Evolutionary conservation across 495 filamentous ascomycete species (phyloP), one percentile per base, ranked within the genome.

Genomic region (Tuber aestivum): DNA sequence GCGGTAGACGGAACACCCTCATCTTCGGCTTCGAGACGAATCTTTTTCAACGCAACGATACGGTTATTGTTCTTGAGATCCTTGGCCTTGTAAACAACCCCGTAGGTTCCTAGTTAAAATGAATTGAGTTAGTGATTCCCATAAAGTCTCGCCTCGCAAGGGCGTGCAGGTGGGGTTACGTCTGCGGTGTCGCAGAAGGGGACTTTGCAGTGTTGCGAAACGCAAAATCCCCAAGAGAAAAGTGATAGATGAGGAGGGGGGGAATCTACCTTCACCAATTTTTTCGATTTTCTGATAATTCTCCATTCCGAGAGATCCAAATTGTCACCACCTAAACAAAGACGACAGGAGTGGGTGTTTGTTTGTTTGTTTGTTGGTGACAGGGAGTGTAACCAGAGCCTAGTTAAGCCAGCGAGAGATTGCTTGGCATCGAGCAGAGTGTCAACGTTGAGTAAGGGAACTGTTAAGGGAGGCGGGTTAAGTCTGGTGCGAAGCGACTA

Each of bases 271-370:
- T 89, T 99, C 95, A 81, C 95, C 95, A 85, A 99, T 96, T 87
- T 99, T 99, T 87, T 99, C 95, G 75, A 99, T 92, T 86, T 97
- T 97, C 87, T 98, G 94, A 85, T 99, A 99, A 84, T 97, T 97
- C 84, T 99, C 95, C 95, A 99, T 99, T n/a, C 73, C 75, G 27
- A 35, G 3, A 65, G 16, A 35, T 65, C 32, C 56, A 65, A 20
- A 65, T 35, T 35, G 27, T 65, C 32, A 35, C 56, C 20, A n/a
- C 56, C 56, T 61, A 16, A 61, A 32, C 10, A 18, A 61, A 61
- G 27, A 18, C 5, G 14, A 50, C 18, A 45, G 16, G 23, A 23
- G 23, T 65, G 56, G 27, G 56, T 65, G 56, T 65, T 35, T 65
- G 56, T 65, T 65, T 65, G 48, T n/a, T n/a, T n/a, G n/a, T n/a